Base-by-base conservation (phyloP, 2,329 filamentous ascomycete species). In the Emmonsiellopsis sp. region DNA sequence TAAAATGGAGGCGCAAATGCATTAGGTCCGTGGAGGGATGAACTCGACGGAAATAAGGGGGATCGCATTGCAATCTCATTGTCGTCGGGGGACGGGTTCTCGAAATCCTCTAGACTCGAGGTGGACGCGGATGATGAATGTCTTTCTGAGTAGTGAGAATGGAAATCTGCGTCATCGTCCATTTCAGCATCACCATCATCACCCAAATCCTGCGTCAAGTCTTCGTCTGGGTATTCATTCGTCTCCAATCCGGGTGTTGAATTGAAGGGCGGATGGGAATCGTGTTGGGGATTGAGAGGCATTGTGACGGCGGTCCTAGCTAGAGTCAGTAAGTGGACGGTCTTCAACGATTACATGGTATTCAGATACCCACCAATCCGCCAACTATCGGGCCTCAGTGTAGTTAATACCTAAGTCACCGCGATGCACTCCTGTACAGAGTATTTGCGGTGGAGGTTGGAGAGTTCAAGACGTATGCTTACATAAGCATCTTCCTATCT, bases 1-100 rank as follows among this genome's bases (percentile, higher is more conserved):
- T 98, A 98, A 76, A 97, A 97, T 13, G 93, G 93, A 30, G 93
- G 93, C 9, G 79, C 81, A 67, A 85, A 87, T 54, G 65, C 69
- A 64, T 74, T 71, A 8, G 70, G 67, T 7, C 70, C 69, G 37
- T 72, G 66, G 26, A 74, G 65, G 1, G 72, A 74, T 49, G 67
- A 63, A 31, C 66, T 65, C 5, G 71, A 74, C 49, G 71, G 70
- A 51, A 67, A 65, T 53, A 73, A 71, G 15, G 70, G 67, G 37
- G 66, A 67, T 53, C 67, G 65, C 55, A 68, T 66, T 37, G 55
- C 54, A 37, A 62, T 60, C 34, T 50, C 52, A 3, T 43, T 47
- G 13, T 60, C 54, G 16, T 54, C 55, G 6, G 16, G 15, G 7
- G 35, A 13, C 9, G 41, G 16, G 5, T 55, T 55, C n/a, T 60